A percentile compares a stretch with the other conserved stretches of the same genome.
Evolutionary conservation across 768 basidiomycete species (phyloP).

Genomic region (Agaricus sinodeliciosus): DNA sequence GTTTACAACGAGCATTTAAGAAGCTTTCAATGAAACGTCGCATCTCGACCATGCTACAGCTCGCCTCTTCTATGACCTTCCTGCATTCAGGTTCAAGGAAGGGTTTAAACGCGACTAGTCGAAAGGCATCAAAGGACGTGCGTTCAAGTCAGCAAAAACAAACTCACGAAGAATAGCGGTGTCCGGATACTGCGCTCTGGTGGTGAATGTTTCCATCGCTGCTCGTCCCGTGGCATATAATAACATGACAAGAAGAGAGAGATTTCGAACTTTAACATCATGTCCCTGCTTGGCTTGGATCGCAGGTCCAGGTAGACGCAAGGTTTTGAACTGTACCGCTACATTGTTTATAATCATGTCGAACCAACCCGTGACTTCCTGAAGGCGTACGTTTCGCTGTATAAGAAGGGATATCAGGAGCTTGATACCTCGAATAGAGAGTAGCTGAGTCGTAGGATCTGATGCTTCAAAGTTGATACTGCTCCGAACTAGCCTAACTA

Average conservation of each 20-base stretch:
- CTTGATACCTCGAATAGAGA: constrained; percentile 6
- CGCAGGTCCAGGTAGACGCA: neutral
- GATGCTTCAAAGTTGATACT: constrained; percentile 6
- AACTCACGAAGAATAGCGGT: constrained; percentile 5
- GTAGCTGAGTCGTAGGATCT: constrained; percentile 3
- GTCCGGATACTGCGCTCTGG: constrained; percentile 3
- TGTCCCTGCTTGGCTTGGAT: neutral
- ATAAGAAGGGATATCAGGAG: constrained; percentile 2
- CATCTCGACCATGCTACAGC: constrained; percentile 5
- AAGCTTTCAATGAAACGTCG: constrained; percentile 9
- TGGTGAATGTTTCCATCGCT: constrained; percentile 4
- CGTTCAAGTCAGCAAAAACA: neutral
- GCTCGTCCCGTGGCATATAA: constrained; percentile 7
- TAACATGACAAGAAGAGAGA: constrained; percentile 2
- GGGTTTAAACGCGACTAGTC: constrained; percentile 6
- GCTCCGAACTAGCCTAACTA: neutral
- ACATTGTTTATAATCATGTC: neutral
- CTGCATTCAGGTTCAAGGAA: constrained; percentile 5
- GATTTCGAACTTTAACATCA: neutral
- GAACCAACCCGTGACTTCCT: constrained; percentile 4
- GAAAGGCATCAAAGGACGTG: neutral
- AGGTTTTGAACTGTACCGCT: neutral
- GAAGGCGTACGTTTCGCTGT: neutral
- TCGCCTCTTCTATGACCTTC: constrained; percentile 6
- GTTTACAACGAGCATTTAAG: neutral